Evolutionary conservation across 352 stramenopile species (phyloP), one percentile per base, ranked within the genome.

Genomic region (Phytophthora tubulina): DNA sequence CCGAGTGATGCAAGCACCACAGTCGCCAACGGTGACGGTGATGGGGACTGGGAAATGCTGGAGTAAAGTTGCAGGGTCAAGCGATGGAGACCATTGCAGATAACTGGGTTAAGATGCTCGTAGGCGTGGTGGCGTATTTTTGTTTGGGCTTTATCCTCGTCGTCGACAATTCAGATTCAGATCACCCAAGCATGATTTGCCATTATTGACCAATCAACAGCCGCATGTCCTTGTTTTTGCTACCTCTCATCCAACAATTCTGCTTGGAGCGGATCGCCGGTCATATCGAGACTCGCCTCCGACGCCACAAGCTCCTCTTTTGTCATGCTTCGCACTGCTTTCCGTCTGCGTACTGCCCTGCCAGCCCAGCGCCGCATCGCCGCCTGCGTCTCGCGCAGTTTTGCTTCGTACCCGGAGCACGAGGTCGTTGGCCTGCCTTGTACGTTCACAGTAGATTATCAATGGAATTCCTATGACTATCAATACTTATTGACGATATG

Each of bases 341-440:
- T 92, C 72, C 85, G 78, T 62, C 77, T 85, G 36, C 76, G 76
- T 46, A 44, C 67, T 56, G 60, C 52, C 13, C 36, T 86, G 35
- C 78, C 73, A 51, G 69, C 67, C 41, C 72, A 76, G 65, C 81
- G 79, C 60, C 82, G 82, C 60, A 63, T 73, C 30, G 67, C 70
- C 39, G 63, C 82, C 33, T 65, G 80, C 41, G 50, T 71, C 17
- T 70, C 78, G 49, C 84, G 87, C 53, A 70, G 63, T 58, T 94
- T 94, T 56, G 63, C 85, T 27, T 93, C 86, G 49, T 94, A 94
- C 75, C 89, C 89, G 14, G 58, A 80, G 14, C 89, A 96, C 54
- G 86, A 95, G 63, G 75, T 96, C 63, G 67, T 96, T 10, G 89
- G 89, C 55, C 79, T 96, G 27, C 89, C 89, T 45, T 86, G 87